Conservation (phyloP, 2,329 filamentous ascomycete genomes). For the Phoma sp. region DNA sequence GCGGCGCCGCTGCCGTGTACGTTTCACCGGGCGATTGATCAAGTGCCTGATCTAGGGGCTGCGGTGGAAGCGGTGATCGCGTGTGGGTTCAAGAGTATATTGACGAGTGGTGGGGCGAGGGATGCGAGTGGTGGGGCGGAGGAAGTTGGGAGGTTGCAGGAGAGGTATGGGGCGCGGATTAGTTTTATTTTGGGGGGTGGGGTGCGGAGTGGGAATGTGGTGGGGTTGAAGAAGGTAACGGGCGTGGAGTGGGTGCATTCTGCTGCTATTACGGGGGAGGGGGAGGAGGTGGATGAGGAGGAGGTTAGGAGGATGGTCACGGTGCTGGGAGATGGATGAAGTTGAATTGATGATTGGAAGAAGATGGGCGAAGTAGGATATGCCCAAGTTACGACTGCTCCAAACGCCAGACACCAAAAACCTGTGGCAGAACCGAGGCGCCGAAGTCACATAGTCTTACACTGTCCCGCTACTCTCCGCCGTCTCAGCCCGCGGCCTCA, state of each 20-base stretch:
- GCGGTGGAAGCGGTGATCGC: slow-evolving; percentile 49
- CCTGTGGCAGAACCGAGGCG: background rate
- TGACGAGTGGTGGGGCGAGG: slow-evolving; percentile 57
- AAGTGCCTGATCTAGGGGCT: slow-evolving; percentile 38
- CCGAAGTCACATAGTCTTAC: slow-evolving; percentile 8
- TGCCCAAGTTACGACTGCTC: background rate
- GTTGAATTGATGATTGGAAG: too few relatives aligned
- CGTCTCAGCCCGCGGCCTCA: slow-evolving; percentile 46
- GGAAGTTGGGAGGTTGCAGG: slow-evolving; percentile 42
- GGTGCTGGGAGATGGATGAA: slow-evolving; percentile 5
- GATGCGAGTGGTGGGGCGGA: slow-evolving; percentile 48
- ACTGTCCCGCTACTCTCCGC: slow-evolving; percentile 47
- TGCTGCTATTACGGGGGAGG: slow-evolving; percentile 49
- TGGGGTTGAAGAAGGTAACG: slow-evolving; percentile 39
- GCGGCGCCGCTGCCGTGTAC: slow-evolving; percentile 58
- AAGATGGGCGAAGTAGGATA: too few relatives aligned
- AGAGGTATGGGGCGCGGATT: slow-evolving; percentile 42
- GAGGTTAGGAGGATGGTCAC: slow-evolving; percentile 34
- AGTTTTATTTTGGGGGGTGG: slow-evolving; percentile 61
- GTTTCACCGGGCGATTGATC: slow-evolving; percentile 64
- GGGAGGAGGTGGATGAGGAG: slow-evolving; percentile 41
- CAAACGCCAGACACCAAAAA: background rate
- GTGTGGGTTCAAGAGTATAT: slow-evolving; percentile 56
- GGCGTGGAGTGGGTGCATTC: slow-evolving; percentile 53
- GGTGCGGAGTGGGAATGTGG: slow-evolving; percentile 56